A percentile compares a stretch with the other conserved stretches of the same genome.
phyloP scores from a whole-genome alignment of 2,329 filamentous ascomycete genomes.

The Ustulina deusta region DNA sequence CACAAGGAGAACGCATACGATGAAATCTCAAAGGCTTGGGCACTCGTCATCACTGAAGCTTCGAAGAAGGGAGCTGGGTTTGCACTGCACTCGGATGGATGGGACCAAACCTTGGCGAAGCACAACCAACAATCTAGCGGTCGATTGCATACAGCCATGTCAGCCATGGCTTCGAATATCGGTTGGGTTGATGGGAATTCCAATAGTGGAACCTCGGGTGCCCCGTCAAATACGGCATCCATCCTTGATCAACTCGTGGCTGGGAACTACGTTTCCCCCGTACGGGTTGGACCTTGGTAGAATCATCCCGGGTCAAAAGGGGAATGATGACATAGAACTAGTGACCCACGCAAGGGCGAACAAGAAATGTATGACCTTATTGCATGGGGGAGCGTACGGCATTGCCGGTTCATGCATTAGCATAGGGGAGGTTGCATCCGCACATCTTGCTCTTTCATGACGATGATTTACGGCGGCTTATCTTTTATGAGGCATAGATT shows the following conservation, averaged over 20 bases:
- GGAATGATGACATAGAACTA: constrained; percentile 9
- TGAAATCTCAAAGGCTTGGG: constrained; percentile 94
- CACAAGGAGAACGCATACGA: constrained; percentile 97
- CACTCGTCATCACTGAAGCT: constrained; percentile 88
- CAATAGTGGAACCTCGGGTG: constrained; percentile 40
- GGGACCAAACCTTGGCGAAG: constrained; percentile 88
- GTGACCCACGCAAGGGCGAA: constrained; percentile 8
- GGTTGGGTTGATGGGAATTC: constrained; percentile 77
- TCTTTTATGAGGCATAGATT: constrained; percentile 46
- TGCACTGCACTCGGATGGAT: constrained; percentile 86
- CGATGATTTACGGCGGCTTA: constrained; percentile 45
- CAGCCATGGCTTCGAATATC: constrained; percentile 78
- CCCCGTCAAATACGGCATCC: constrained; percentile 61
- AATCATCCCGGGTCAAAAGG: not conserved
- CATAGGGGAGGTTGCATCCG: constrained; percentile 36
- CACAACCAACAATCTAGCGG: constrained; percentile 90
- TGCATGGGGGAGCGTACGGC: constrained; percentile 30
- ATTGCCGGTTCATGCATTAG: constrained; percentile 38
- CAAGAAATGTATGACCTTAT: constrained; percentile 11
- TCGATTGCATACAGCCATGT: constrained; percentile 82
- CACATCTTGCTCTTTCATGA: constrained; percentile 38
- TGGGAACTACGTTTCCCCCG: constrained; percentile 69
- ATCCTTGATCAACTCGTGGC: constrained; percentile 73
- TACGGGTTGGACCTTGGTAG: constrained; percentile 73
- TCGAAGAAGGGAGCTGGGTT: constrained; percentile 93